A percentile compares a stretch with the other conserved stretches of the same genome.
Conservation (phyloP, 176 grass and related monocot genomes). For the Oryza glumipatula region DNA sequence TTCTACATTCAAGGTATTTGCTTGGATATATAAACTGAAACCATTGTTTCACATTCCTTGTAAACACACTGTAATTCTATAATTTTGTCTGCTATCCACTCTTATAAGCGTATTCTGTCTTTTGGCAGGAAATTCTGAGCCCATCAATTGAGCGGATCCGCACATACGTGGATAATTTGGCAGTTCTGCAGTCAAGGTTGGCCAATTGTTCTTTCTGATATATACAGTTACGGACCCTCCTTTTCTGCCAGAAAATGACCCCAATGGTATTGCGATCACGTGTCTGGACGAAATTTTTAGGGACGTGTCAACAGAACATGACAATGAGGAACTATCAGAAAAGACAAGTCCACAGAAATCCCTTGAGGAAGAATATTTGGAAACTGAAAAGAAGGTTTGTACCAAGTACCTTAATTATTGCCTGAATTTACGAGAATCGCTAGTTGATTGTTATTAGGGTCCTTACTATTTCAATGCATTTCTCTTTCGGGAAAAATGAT, state of each 20-base stretch:
- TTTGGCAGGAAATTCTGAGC: slow-evolving; percentile 73
- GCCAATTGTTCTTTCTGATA: slow-evolving; percentile 29
- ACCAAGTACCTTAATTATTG: slow-evolving; percentile 11
- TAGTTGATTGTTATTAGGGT: background rate
- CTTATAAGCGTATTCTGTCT: slow-evolving; percentile 12
- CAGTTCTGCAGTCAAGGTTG: slow-evolving; percentile 67
- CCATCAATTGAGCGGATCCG: slow-evolving; percentile 73
- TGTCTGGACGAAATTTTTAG: slow-evolving; percentile 45
- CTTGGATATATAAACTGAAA: slow-evolving; percentile 26
- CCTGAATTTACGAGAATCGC: background rate
- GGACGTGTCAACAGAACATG: slow-evolving; percentile 49
- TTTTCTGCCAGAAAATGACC: background rate
- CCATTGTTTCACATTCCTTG: slow-evolving; percentile 28
- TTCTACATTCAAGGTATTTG: slow-evolving; percentile 76
- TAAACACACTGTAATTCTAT: background rate
- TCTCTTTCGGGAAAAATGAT: background rate
- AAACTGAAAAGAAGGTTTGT: slow-evolving; percentile 89
- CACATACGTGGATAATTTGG: slow-evolving; percentile 82
- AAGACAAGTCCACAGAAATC: slow-evolving; percentile 78
- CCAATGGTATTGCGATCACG: slow-evolving; percentile 19
- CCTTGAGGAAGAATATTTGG: slow-evolving; percentile 94
- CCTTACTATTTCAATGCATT: background rate
- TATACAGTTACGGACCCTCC: slow-evolving; percentile 8
- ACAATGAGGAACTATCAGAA: slow-evolving; percentile 56
- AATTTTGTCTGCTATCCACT: slow-evolving; percentile 29